Evolutionary conservation across 225 moss, liverwort and hornwort genomes (phyloP).

Genomic region (Physcomitrium patens): DNA sequence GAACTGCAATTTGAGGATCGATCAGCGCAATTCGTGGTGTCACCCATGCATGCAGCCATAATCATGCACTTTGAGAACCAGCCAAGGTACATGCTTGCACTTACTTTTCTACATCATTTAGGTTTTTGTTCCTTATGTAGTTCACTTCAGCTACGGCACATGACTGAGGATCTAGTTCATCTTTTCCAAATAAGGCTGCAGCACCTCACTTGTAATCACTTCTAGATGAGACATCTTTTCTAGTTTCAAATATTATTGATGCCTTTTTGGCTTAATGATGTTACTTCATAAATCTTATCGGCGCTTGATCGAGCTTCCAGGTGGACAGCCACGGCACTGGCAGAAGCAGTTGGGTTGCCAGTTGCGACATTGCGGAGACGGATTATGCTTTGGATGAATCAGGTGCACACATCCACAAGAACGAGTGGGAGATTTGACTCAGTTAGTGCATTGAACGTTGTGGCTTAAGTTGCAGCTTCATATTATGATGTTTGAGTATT

Average conservation of each 20-base stretch:
- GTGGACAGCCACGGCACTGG: constrained; percentile 88
- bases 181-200: neutral
- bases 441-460: neutral
- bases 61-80: constrained; percentile 95
- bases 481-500: constrained; percentile 14
- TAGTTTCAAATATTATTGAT: constrained; percentile 19
- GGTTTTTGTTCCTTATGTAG: constrained; percentile 11
- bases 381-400: constrained; percentile 98
- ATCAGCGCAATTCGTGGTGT: constrained; percentile 91
- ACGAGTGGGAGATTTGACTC: constrained; percentile 7
- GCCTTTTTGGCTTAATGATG: constrained; percentile 7
- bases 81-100: constrained; percentile 57
- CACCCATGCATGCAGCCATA: constrained; percentile 94
- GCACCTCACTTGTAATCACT: constrained; percentile 6
- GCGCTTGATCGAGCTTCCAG: constrained; percentile 46
- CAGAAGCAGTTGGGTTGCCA: constrained; percentile 85
- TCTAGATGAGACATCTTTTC: constrained; percentile 12
- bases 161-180: neutral
- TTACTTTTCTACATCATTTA: constrained; percentile 18
- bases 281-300: neutral
- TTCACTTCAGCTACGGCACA: neutral
- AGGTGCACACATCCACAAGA: constrained; percentile 49
- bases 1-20: constrained; percentile 99
- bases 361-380: constrained; percentile 80
- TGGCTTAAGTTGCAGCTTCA: constrained; percentile 12